These are phyloP conservation scores for Venustampulla echinocandica DNA, from an alignment of 495 filamentous ascomycete species.

Conservation along the genomic window DNA sequence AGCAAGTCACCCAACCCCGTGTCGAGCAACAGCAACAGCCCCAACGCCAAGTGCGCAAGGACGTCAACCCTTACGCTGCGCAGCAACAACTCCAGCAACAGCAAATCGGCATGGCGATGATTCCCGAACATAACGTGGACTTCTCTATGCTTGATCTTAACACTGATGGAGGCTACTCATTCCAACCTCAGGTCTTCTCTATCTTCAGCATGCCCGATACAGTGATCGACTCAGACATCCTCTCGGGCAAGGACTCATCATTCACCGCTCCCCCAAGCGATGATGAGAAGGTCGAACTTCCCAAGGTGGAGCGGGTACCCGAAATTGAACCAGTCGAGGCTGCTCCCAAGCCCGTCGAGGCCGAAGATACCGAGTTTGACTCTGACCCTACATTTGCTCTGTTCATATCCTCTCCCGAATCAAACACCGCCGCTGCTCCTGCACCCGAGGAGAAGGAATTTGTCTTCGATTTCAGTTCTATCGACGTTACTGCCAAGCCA, in stretches of 20 bases:
- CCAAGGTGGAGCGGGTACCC: conserved; percentile 26
- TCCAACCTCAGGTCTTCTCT: conserved; percentile 70
- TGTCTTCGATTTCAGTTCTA: conserved; percentile 21
- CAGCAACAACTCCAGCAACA: conserved; percentile 49
- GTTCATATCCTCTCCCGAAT: conserved; percentile 36
- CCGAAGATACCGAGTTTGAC: conserved; percentile 45
- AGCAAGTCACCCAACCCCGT: conserved; percentile 17
- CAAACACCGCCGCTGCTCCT: conserved; percentile 15
- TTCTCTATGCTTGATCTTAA: conserved; percentile 50
- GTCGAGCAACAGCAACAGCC: conserved; percentile 31
- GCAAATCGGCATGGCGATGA: conserved; percentile 62
- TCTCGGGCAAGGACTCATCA: conserved; percentile 57
- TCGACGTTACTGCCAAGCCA: conserved; percentile 48
- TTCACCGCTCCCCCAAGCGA: conserved; percentile 32
- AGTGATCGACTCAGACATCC: conserved; percentile 47
- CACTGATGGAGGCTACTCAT: conserved; percentile 46
- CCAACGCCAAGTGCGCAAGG: conserved; percentile 47
- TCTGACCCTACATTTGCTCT: conserved; percentile 53
- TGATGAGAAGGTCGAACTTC: conserved; percentile 21
- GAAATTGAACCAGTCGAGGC: conserved; percentile 20
- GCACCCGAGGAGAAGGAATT: conserved; percentile 9
- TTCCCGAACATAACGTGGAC: conserved; percentile 66
- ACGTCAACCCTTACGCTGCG: conserved; percentile 50
- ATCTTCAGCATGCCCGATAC: conserved; percentile 68
- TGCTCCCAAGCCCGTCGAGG: conserved; percentile 26